A percentile compares a stretch with the other conserved stretches of the same genome.
phyloP scores from a whole-genome alignment of 2,329 filamentous ascomycete species.

The Apiospora sp. region DNA sequence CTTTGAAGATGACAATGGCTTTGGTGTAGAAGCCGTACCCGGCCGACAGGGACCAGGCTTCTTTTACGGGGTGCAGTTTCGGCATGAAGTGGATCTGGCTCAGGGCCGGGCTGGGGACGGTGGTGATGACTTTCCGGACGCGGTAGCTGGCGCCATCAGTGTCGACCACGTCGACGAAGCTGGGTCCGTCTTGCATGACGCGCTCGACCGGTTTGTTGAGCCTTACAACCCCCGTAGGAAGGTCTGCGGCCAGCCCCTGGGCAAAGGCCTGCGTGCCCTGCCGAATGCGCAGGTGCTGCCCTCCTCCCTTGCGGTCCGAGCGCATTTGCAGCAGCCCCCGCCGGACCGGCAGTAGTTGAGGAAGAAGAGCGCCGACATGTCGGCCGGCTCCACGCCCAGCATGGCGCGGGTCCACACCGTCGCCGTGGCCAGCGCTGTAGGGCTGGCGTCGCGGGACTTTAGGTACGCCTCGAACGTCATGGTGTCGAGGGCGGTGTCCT shows the following conservation, averaged over 20 bases:
- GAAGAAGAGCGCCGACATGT: conserved; percentile 61
- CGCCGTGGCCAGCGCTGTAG: conserved; percentile 26
- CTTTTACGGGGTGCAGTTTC: conserved; percentile 50
- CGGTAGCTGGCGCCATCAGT: conserved; percentile 39
- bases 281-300: conserved; percentile 58
- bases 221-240: conserved; percentile 40
- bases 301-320: conserved; percentile 60
- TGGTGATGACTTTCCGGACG: conserved; percentile 55
- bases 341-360: conserved; percentile 63
- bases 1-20: conserved; percentile 52
- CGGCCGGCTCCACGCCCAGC: conserved; percentile 48
- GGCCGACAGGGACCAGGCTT: conserved; percentile 44
- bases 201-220: conserved; percentile 43
- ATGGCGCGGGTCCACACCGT: conserved; percentile 37
- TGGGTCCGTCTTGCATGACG: conserved; percentile 38
- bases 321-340: conserved; percentile 59
- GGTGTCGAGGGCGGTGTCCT: conserved; percentile 34
- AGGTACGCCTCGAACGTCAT: conserved; percentile 43
- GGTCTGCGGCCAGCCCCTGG: conserved; percentile 43
- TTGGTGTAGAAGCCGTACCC: conserved; percentile 60
- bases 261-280: conserved; percentile 55
- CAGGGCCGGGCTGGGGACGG: conserved; percentile 55
- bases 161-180: conserved; percentile 36
- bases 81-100: conserved; percentile 57
- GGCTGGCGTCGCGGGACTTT: conserved; percentile 33